Evolutionary conservation across 768 basidiomycete species (phyloP).

Genomic region (Suillus americanus): DNA sequence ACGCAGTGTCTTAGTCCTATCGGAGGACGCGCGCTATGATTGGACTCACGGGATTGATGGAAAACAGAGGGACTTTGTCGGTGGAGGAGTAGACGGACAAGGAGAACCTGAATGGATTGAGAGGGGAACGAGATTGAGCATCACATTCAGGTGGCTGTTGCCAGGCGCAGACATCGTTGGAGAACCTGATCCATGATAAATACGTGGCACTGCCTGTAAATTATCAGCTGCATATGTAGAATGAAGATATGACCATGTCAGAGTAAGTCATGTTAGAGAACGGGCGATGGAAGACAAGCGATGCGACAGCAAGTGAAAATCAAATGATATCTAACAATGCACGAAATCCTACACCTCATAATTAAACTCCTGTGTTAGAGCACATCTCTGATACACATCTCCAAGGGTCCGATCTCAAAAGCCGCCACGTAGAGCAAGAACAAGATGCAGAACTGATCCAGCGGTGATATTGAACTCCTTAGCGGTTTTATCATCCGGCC

Average conservation of each 20-base stretch:
- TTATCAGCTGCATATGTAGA: constrained; percentile 2
- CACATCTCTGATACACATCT: constrained; percentile 5
- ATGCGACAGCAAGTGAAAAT: constrained; percentile 17
- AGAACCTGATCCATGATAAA: constrained; percentile 17
- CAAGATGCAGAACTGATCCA: constrained; percentile 89
- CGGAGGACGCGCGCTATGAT: constrained; percentile 75
- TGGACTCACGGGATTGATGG: constrained; percentile 90
- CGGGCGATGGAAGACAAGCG: not conserved
- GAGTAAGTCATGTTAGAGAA: not conserved
- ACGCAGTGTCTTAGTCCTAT: constrained; percentile 74
- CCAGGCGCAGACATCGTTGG: constrained; percentile 85
- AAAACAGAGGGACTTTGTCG: constrained; percentile 59
- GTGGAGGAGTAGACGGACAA: constrained; percentile 18
- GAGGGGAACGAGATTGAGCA: constrained; percentile 64
- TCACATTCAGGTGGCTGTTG: constrained; percentile 86
- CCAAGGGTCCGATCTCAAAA: constrained; percentile 34
- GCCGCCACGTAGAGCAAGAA: constrained; percentile 94
- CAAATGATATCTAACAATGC: constrained; percentile 31
- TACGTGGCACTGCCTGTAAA: not conserved
- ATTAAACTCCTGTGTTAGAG: constrained; percentile 6
- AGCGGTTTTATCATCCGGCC: constrained; percentile 90
- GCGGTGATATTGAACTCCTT: constrained; percentile 80
- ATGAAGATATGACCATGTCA: not conserved
- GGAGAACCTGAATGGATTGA: constrained; percentile 39
- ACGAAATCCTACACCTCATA: constrained; percentile 20